phyloP scores from a whole-genome alignment of 2,329 filamentous ascomycete species.

The Penicillium hordei region DNA sequence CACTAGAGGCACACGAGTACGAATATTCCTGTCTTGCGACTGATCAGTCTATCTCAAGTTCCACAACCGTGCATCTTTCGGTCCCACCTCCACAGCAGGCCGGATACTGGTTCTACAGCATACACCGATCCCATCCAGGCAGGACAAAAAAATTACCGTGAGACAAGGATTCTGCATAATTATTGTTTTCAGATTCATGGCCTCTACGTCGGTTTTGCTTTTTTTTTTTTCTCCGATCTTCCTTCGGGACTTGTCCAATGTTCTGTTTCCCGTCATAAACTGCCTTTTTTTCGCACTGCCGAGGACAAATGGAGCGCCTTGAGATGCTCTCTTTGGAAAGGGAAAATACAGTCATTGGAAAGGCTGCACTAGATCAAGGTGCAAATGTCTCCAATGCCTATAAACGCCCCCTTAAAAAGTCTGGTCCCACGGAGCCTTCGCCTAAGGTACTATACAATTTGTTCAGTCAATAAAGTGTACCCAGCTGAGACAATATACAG shows the following conservation, averaged over 20 bases:
- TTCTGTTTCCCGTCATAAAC: background rate
- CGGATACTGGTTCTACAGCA: background rate
- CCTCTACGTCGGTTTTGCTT: conserved; percentile 1
- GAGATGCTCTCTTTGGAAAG: conserved; percentile 2
- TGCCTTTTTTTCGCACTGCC: background rate
- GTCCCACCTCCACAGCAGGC: conserved; percentile 1
- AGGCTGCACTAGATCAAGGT: background rate
- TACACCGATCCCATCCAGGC: background rate
- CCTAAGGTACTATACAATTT: conserved; percentile 5
- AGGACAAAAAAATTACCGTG: background rate
- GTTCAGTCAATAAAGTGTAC: background rate
- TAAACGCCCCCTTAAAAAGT: background rate
- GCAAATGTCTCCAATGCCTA: background rate
- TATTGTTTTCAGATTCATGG: background rate
- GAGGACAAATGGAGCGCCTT: conserved; percentile 3
- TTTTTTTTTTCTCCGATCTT: conserved; percentile 6
- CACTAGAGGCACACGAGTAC: background rate
- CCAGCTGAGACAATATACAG: conserved; percentile 4
- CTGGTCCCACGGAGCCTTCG: background rate
- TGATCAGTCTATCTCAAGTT: conserved; percentile 3
- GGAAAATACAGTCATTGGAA: background rate
- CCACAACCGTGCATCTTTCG: background rate
- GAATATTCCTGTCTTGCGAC: background rate
- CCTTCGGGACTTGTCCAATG: background rate
- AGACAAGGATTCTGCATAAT: conserved; percentile 3